Percentiles rank a stretch among this genome's conserved stretches.
Conservation (phyloP, 2,329 filamentous ascomycete genomes). For the Coniochaeta sp. region DNA sequence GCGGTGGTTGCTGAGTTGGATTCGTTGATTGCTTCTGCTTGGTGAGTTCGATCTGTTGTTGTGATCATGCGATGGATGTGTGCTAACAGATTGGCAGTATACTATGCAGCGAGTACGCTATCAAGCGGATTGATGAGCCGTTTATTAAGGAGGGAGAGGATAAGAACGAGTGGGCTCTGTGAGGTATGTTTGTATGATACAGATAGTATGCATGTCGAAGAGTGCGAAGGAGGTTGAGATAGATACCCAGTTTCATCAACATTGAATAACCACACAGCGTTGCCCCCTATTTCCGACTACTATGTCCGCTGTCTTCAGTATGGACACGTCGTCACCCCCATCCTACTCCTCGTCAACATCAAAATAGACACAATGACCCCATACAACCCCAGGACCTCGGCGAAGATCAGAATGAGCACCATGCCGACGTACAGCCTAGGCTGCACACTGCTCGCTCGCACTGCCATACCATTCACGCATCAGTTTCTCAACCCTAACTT, state of each 20-base stretch:
- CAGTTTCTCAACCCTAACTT: too few relatives aligned
- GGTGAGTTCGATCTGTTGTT: constrained; percentile 44
- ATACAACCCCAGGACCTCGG: constrained; percentile 79
- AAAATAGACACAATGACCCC: constrained; percentile 41
- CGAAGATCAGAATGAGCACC: constrained; percentile 99
- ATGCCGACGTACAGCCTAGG: constrained; percentile 89
- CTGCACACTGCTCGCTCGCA: constrained; percentile 77
- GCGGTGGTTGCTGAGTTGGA: constrained; percentile 83
- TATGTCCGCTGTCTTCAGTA: constrained; percentile 20
- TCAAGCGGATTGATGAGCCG: constrained; percentile 89
- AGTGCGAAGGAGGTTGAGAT: not conserved
- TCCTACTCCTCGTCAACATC: constrained; percentile 36
- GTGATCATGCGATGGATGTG: not conserved
- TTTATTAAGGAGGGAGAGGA: constrained; percentile 73
- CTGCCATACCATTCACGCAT: constrained; percentile 29
- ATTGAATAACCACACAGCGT: not conserved
- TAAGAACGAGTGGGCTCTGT: constrained; percentile 66
- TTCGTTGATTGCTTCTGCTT: constrained; percentile 81
- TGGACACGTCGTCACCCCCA: constrained; percentile 29
- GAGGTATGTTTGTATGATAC: not conserved
- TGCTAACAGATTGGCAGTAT: constrained; percentile 49
- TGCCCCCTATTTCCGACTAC: too few relatives aligned
- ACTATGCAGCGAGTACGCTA: constrained; percentile 88
- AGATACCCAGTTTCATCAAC: not conserved
- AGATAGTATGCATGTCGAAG: not conserved